Percentiles rank a stretch among this genome's conserved stretches.
Evolutionary conservation across 78 protist genomes (phyloP).

Genomic region (Chrysochromulina tobinii): DNA sequence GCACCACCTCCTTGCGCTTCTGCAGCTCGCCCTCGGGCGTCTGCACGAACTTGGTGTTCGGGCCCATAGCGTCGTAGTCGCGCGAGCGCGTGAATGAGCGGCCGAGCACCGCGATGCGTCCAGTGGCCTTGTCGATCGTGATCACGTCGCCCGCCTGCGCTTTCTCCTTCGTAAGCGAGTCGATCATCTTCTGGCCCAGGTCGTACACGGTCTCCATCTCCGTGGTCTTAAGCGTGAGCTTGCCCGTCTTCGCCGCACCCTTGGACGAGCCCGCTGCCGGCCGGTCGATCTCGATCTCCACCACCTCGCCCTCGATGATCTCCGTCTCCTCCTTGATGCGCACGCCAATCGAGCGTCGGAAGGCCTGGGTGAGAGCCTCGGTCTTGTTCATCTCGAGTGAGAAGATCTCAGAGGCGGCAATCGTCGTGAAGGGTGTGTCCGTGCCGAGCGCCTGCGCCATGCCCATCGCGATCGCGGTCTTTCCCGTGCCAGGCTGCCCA

Average conservation of each 20-base stretch:
- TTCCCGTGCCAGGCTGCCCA: conserved; percentile 98
- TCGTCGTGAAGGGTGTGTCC: conserved; percentile 93
- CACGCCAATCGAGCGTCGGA: conserved; percentile 94
- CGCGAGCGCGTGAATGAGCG: conserved; percentile 80
- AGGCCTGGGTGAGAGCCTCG: conserved; percentile 97
- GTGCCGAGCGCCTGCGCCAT: conserved; percentile 82
- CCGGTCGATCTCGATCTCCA: conserved; percentile 83
- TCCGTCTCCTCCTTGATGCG: conserved; percentile 98
- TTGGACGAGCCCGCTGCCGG: conserved; percentile 55
- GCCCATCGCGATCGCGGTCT: conserved; percentile 99
- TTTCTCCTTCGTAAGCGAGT: conserved; percentile 94
- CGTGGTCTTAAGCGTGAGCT: conserved; percentile 98
- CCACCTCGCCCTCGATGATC: conserved; percentile 98
- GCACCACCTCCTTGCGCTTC: conserved; percentile 92
- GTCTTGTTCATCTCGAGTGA: conserved; percentile 98
- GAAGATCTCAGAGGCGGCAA: conserved; percentile 95
- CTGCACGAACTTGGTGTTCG: conserved; percentile 77
- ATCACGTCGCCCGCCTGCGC: conserved; percentile 87
- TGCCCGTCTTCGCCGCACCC: conserved; percentile 82
- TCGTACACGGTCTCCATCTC: conserved; percentile 99
- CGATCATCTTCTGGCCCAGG: conserved; percentile 98
- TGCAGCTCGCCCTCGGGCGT: conserved; percentile 95
- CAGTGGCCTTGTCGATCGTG: conserved; percentile 97
- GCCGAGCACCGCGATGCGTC: conserved; percentile 93
- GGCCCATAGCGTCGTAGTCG: conserved; percentile 95